Evolutionary conservation across 805 yeast species (phyloP).

Genomic region (Cyberlindnera amylophila): DNA sequence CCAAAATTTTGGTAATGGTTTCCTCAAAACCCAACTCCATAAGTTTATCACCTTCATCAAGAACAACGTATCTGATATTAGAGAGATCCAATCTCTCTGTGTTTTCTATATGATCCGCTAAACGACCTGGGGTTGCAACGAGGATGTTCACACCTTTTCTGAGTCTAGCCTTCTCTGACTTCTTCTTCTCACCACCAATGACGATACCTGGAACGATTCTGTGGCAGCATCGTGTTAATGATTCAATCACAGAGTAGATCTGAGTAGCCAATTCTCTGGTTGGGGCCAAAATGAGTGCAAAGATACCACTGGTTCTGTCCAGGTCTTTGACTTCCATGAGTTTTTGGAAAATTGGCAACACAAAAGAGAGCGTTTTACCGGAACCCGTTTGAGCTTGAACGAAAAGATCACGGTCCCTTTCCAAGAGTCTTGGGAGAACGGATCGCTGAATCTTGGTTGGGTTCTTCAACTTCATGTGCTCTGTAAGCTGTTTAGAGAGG

Average conservation of each 20-base stretch:
- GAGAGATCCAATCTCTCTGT: conserved; percentile 72
- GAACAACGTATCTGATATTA: conserved; percentile 77
- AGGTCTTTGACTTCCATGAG: conserved; percentile 53
- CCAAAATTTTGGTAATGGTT: conserved; percentile 73
- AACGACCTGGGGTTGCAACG: conserved; percentile 97
- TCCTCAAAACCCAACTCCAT: conserved; percentile 97
- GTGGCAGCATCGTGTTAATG: conserved; percentile 71
- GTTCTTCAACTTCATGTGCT: conserved; percentile 47
- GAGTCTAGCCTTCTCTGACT: conserved; percentile 91
- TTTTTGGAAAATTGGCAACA: conserved; percentile 75
- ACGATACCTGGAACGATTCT: conserved; percentile 93
- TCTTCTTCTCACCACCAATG: conserved; percentile 97
- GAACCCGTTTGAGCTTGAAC: conserved; percentile 98
- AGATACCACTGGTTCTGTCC: conserved; percentile 71
- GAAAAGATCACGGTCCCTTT: conserved; percentile 57
- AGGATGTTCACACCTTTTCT: conserved; percentile 93
- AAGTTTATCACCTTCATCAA: conserved; percentile 95
- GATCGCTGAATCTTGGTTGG: conserved; percentile 89
- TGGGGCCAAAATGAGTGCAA: conserved; percentile 86
- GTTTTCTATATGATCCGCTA: conserved; percentile 91
- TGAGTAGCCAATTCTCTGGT: conserved; percentile 94
- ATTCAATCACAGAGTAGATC: conserved; percentile 76
- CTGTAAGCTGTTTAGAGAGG: conserved; percentile 51
- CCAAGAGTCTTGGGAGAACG: conserved; percentile 61
- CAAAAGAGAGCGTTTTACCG: conserved; percentile 89